Evolutionary conservation across 2,329 filamentous ascomycete genomes (phyloP).

Genomic region (Pleomassaria siparia): DNA sequence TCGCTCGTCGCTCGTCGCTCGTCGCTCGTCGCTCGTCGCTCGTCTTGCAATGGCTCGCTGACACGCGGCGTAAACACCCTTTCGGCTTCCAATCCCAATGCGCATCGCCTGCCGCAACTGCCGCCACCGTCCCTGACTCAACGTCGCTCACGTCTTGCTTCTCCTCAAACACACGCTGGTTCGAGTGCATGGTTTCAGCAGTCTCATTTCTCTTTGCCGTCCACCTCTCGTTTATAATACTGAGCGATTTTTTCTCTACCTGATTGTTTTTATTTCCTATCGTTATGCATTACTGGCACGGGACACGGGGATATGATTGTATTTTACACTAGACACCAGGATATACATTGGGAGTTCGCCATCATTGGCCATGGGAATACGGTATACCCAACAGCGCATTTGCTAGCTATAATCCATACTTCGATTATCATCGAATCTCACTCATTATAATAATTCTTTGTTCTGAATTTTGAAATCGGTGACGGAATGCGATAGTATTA

Average conservation of each 20-base stretch:
- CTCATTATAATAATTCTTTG: slow-evolving; percentile 3
- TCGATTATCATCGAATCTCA: slow-evolving; percentile 15
- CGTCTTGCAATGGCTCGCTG: slow-evolving; percentile 14
- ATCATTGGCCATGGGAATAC: slow-evolving; percentile 9
- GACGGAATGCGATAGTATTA: neutral
- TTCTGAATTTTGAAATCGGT: slow-evolving; percentile 9
- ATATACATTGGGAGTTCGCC: slow-evolving; percentile 13
- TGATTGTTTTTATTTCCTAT: slow-evolving; percentile 22
- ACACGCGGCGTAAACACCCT: slow-evolving; percentile 17
- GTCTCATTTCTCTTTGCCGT: slow-evolving; percentile 26
- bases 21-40: slow-evolving; percentile 12
- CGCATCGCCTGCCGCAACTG: slow-evolving; percentile 17
- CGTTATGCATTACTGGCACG: slow-evolving; percentile 38
- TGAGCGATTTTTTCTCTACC: slow-evolving; percentile 31
- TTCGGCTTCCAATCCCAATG: slow-evolving; percentile 14
- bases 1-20: slow-evolving; percentile 12
- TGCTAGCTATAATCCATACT: slow-evolving; percentile 23
- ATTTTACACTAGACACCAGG: slow-evolving; percentile 15
- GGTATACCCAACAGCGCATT: slow-evolving; percentile 21
- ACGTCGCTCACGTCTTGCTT: slow-evolving; percentile 22
- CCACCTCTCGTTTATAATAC: slow-evolving; percentile 35
- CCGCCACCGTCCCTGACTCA: slow-evolving; percentile 26
- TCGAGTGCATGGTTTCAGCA: slow-evolving; percentile 37
- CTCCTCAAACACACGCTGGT: slow-evolving; percentile 37
- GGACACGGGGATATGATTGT: slow-evolving; percentile 18